Percentiles rank a stretch among this genome's conserved stretches.
phyloP scores from a whole-genome alignment of 2,329 filamentous ascomycete species.

The Fusarium nodosum region DNA sequence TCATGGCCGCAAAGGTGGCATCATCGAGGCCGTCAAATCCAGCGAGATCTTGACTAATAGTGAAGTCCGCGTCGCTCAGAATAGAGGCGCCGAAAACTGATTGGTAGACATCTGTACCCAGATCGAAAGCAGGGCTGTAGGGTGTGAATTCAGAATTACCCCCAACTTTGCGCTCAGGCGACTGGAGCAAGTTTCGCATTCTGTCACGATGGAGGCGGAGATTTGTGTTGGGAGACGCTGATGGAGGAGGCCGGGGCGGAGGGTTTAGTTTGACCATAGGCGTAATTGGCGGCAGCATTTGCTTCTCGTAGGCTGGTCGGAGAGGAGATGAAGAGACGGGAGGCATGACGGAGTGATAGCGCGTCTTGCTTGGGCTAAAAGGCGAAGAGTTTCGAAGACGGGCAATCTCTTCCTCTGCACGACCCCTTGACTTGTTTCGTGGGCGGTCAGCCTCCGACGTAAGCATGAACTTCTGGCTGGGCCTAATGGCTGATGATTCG shows the following conservation, averaged over 20 bases:
- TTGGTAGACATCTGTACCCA: constrained; percentile 69
- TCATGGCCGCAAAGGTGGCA: constrained; percentile 56
- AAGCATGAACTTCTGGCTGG: constrained; percentile 74
- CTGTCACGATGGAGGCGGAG: constrained; percentile 87
- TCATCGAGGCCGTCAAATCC: constrained; percentile 51
- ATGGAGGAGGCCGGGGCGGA: constrained; percentile 69
- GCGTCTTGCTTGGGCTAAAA: constrained; percentile 85
- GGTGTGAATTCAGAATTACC: constrained; percentile 62
- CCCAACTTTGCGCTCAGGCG: constrained; percentile 68
- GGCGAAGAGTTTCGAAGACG: constrained; percentile 92
- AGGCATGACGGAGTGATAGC: constrained; percentile 65
- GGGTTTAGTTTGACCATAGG: constrained; percentile 85
- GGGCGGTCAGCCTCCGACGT: constrained; percentile 86
- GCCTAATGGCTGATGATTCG: constrained; percentile 87
- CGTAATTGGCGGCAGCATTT: constrained; percentile 82
- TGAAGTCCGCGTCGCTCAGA: constrained; percentile 67
- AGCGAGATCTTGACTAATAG: constrained; percentile 69
- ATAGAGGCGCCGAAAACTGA: constrained; percentile 62
- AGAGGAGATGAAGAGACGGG: constrained; percentile 78
- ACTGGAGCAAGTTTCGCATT: constrained; percentile 84
- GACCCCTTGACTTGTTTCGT: constrained; percentile 81
- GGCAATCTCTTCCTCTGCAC: constrained; percentile 95
- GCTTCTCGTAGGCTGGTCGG: constrained; percentile 67
- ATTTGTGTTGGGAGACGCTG: constrained; percentile 93
- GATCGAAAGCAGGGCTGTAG: constrained; percentile 76